Conservation (phyloP, 306 rosid genomes). For the Quercus variabilis region DNA sequence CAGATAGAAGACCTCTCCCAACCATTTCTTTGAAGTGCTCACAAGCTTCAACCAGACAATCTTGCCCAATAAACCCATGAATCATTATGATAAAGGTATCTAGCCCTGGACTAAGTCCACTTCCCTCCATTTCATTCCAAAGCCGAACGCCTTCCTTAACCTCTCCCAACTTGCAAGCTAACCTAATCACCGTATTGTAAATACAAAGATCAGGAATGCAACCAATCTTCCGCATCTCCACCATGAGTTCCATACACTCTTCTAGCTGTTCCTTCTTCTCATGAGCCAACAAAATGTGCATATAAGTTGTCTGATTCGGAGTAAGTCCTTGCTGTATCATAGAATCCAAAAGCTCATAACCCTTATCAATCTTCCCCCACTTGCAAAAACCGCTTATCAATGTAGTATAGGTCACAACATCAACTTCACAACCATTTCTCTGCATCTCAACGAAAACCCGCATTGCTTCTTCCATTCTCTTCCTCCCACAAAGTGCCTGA, state of each 20-base stretch:
- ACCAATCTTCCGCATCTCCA: constrained; percentile 76
- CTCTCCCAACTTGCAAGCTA: constrained; percentile 82
- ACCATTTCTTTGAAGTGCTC: constrained; percentile 80
- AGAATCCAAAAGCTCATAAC: constrained; percentile 66
- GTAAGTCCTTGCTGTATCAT: constrained; percentile 64
- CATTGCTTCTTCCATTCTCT: constrained; percentile 80
- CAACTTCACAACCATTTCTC: constrained; percentile 71
- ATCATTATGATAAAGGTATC: constrained; percentile 81
- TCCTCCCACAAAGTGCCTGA: constrained; percentile 67
- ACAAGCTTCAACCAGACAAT: constrained; percentile 69
- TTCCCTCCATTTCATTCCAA: constrained; percentile 75
- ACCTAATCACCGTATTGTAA: constrained; percentile 68
- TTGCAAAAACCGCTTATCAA: constrained; percentile 80
- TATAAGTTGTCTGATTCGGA: constrained; percentile 64
- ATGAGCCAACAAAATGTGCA: constrained; percentile 67
- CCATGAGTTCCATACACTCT: constrained; percentile 66
- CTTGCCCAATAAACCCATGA: constrained; percentile 76
- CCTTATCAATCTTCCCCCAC: constrained; percentile 73
- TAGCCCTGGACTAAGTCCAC: constrained; percentile 52
- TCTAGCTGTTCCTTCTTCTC: constrained; percentile 89
- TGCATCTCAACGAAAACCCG: constrained; percentile 61
- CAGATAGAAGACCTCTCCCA: constrained; percentile 62
- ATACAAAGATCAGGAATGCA: constrained; percentile 60
- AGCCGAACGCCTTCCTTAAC: constrained; percentile 64
- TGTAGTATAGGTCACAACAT: constrained; percentile 66